These are phyloP conservation scores for Spiromastix sp. DNA, from an alignment of 2,329 filamentous ascomycete genomes.

Conservation along the genomic window DNA sequence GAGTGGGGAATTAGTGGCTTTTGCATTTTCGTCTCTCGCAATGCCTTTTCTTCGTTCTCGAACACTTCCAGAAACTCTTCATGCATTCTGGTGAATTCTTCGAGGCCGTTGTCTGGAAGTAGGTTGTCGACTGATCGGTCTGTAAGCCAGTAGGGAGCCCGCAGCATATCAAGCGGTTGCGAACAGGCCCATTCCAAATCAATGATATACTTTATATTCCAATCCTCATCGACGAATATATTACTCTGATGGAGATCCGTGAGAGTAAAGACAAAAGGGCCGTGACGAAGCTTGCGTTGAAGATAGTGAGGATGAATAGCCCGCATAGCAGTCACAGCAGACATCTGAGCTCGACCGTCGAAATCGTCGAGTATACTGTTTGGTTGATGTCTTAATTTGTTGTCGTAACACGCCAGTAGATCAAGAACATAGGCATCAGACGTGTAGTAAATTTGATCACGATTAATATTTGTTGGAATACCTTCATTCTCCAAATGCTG, in stretches of 20 bases:
- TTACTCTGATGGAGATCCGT: constrained; percentile 33
- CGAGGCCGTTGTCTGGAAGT: no score
- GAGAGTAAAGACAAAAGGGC: constrained; percentile 25
- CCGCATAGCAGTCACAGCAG: constrained; percentile 20
- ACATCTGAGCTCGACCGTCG: constrained; percentile 20
- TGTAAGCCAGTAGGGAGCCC: constrained; percentile 19
- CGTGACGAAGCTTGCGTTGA: constrained; percentile 19
- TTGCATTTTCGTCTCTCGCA: no score
- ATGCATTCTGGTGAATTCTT: no score
- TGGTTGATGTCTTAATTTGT: constrained; percentile 17
- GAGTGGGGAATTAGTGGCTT: no score
- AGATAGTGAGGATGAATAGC: constrained; percentile 19
- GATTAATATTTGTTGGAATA: constrained; percentile 16
- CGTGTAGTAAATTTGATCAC: constrained; percentile 15
- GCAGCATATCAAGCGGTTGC: constrained; percentile 18
- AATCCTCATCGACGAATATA: constrained; percentile 22
- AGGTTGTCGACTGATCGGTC: constrained; percentile 11
- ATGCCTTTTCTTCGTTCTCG: no score
- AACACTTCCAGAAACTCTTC: no score
- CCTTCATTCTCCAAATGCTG: constrained; percentile 17
- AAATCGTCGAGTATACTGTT: constrained; percentile 17
- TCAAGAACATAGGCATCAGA: constrained; percentile 17
- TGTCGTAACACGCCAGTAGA: constrained; percentile 18
- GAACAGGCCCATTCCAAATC: constrained; percentile 25
- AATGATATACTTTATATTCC: constrained; percentile 23